Evolutionary conservation across 2,329 filamentous ascomycete genomes (phyloP).

Genomic region (Talaromyces sp.): DNA sequence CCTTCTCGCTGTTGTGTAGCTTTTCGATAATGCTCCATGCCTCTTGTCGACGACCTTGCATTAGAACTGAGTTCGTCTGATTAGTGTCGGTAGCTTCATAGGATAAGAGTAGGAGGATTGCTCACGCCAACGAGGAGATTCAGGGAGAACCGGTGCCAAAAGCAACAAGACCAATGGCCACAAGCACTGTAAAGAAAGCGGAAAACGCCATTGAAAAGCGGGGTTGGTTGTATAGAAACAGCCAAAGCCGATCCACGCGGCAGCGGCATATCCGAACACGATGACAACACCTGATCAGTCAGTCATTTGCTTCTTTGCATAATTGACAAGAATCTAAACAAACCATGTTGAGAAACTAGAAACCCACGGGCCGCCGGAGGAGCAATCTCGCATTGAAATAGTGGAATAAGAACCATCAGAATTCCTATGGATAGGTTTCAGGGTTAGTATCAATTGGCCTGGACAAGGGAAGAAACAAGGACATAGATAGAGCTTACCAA

Average conservation of each 20-base stretch:
- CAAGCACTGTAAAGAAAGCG: constrained; percentile 17
- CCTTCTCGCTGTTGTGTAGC: constrained; percentile 16
- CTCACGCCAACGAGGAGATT: constrained; percentile 13
- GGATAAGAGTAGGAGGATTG: background rate
- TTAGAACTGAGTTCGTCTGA: background rate
- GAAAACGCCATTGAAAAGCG: constrained; percentile 20
- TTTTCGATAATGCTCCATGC: constrained; percentile 14
- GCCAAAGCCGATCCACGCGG: constrained; percentile 3
- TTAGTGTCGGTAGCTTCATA: background rate
- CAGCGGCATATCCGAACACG: constrained; percentile 1
- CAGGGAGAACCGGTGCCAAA: constrained; percentile 13
- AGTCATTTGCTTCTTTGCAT: background rate
- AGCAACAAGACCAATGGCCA: constrained; percentile 20
- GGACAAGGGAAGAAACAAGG: background rate
- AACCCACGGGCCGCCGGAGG: constrained; percentile 4
- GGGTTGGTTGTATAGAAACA: background rate
- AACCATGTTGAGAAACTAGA: constrained; percentile 5
- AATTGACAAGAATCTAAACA: background rate
- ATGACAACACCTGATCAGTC: background rate
- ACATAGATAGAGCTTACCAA: background rate
- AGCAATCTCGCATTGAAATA: constrained; percentile 1
- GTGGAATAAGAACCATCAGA: background rate
- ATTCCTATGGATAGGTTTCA: background rate
- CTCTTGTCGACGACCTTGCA: constrained; percentile 5
- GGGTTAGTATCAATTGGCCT: background rate